Base-by-base conservation (phyloP, 2,329 filamentous ascomycete species). In the Monascus ruber region DNA sequence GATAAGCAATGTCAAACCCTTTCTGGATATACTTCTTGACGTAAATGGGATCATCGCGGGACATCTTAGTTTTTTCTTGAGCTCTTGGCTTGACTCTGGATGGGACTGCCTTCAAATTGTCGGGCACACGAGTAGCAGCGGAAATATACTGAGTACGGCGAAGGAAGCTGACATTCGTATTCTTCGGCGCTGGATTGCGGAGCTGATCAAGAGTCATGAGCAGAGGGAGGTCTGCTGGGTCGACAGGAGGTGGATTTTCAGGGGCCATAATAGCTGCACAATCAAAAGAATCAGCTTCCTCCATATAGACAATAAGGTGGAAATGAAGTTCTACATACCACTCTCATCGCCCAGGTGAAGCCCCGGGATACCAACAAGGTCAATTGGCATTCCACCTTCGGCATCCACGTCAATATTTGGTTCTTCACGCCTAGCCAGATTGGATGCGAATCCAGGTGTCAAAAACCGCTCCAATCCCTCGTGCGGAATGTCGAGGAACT, bases 401-500 rank as follows among this genome's bases (percentile, higher is more conserved):
- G 88, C 91, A 75, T 98, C 91, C 26, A 87, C 87, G 65, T 98
- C 91, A 45, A 98, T 91, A 58, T 95, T 96, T 36, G 94, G 72
- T 38, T 89, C 85, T 68, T 96, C 91, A 56, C 94, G 87, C 55
- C 89, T 75, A 11, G 85, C 86, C 50, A 98, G 71, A 47, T 86
- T 80, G 34, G 88, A 91, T 26, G 88, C 87, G 68, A 94, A 98
- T 24, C 81, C 81, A 1, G 91, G 85, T 3, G 81, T 85, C 27
- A 91, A 93, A 65, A 95, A 96, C 59, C 93, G 84, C 32, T 84
- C 75, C 10, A 96, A 76, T 33, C 91, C 91, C 41, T 85, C 91
- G 54, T 94, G 94, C 7, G 91, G 89, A 44, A 98, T 94, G 49
- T 96, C 86, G 52, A 98, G 83, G 46, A 98, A 81, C 72, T 98